Evolutionary conservation across 2,329 filamentous ascomycete genomes (phyloP), one percentile per base, ranked within the genome.

Genomic region (Colletotrichum eremochloae): DNA sequence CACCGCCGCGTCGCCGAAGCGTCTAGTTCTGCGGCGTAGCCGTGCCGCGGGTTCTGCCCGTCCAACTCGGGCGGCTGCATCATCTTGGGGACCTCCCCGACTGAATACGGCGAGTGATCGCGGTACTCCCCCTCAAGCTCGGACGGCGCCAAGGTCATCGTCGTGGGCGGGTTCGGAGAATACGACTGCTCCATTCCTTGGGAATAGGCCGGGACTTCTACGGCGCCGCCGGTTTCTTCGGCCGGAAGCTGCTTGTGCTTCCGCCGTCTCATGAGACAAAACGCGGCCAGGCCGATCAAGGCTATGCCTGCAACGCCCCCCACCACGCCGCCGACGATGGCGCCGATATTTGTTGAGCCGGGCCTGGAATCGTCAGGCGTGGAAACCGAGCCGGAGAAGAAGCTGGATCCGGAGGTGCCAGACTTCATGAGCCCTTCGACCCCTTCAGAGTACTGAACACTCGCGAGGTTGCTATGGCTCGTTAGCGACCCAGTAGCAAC

Each of bases 261-360:
- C 55, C 76, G 79, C 36, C 81, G 81, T 31, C 82, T 83, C 65
- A 85, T 63, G 29, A 86, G 75, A 74, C 85, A 82, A 76, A 84
- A 86, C 48, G 79, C 77, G 12, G 76, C 81, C 8, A 81, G 73
- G 29, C 79, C 81, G 56, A 87, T 77, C n/a, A 87, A 76, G 3
- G 78, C 82, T 29, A 87, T 74, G 18, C 76, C 81, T 0, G 77
- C 82, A 4, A 86, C 81, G 15, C 86, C 86, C n/a, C 85, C 85
- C 12, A 87, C 83, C 3, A 81, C 80, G 36, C 85, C 85, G 14
- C 86, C 86, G 9, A 79, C 84, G 55, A 88, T 87, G 20, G 85
- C 80, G 6, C 83, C 86, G 14, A 82, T 76, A 63, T 80, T 79
- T 8, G 79, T 76, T 2, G 67, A 67, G 36, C 55, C 40, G 15